phyloP scores from a whole-genome alignment of 345 rosid species.

The Kandelia obovata region DNA sequence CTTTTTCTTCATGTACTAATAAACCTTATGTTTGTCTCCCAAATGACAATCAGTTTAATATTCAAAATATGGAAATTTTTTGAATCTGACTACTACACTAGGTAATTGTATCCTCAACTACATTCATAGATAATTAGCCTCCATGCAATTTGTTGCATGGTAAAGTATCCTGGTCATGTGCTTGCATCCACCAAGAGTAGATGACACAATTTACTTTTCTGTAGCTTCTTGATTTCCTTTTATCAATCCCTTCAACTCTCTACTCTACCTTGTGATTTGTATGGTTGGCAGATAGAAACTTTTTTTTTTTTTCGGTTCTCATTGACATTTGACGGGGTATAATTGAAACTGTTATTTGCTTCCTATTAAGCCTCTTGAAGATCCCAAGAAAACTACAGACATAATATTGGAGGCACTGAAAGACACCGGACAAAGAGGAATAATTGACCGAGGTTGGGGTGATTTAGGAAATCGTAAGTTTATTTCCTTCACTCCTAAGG shows the following conservation, averaged over 20 bases:
- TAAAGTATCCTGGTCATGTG: neutral
- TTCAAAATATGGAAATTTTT: too few relatives aligned
- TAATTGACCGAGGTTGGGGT: constrained; percentile 95
- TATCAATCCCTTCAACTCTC: neutral
- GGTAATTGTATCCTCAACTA: neutral
- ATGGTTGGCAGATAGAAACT: neutral
- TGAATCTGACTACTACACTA: too few relatives aligned
- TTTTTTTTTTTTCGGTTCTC: neutral
- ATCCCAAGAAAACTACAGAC: constrained; percentile 67
- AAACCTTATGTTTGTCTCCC: neutral
- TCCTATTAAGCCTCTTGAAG: constrained; percentile 80
- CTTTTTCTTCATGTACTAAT: neutral
- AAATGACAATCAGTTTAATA: too few relatives aligned
- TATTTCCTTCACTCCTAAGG: constrained; percentile 12
- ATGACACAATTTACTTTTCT: neutral
- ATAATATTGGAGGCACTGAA: constrained; percentile 77
- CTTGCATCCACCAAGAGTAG: neutral
- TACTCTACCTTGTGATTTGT: neutral
- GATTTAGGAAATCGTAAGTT: constrained; percentile 79
- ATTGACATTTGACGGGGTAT: constrained; percentile 1
- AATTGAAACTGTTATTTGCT: constrained; percentile 16
- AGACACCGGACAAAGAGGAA: constrained; percentile 88
- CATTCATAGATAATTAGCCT: neutral
- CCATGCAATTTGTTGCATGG: neutral
- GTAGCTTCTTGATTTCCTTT: neutral